Base-by-base conservation (phyloP, 2,329 filamentous ascomycete genomes). In the Sarocladium kiliense region DNA sequence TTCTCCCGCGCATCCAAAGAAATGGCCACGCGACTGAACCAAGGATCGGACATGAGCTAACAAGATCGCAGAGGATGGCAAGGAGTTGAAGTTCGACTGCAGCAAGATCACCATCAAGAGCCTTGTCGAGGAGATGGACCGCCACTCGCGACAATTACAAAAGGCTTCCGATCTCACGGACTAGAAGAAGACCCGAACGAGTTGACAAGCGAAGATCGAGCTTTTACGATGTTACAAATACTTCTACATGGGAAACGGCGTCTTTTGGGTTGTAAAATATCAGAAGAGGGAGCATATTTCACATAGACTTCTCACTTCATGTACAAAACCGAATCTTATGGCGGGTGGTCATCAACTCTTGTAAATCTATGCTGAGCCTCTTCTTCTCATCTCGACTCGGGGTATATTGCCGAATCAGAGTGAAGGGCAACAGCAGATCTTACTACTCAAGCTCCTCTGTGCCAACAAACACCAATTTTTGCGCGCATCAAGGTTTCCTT, bases 61-160 rank as follows among this genome's bases (percentile, higher is more conserved):
- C 23, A 39, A 16, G 5, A 18, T 5, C 19, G 21, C 68, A 95
- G 90, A 96, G 79, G 94, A 97, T 67, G 94, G 94, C 64, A 96
- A 93, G 75, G 87, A 95, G 65, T 83, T 97, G 76, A 84, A 84
- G 32, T 81, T 97, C 37, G 86, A 96, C 67, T 80, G 90, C 61
- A 85, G 89, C 63, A 88, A 87, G 70, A 78, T 92, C 73, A 88
- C 86, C 63, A 92, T 97, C 67, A 89, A 89, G 68, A 88, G 91
- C 65, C 82, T 97, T 19, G 80, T 93, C 56, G 89, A 91, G 69
- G 91, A 97, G 72, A 85, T 96, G 44, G 89, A 97, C 69, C 81
- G 94, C 65, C 91, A 97, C 74, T 96, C 91, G 53, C 82, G 94
- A 62, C 77, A 79, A 62, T 73, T 97, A 66, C 85, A 90, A 64